Evolutionary conservation across 2,329 filamentous ascomycete genomes (phyloP), one percentile per base, ranked within the genome.

Genomic region (Eurotiales sp.): DNA sequence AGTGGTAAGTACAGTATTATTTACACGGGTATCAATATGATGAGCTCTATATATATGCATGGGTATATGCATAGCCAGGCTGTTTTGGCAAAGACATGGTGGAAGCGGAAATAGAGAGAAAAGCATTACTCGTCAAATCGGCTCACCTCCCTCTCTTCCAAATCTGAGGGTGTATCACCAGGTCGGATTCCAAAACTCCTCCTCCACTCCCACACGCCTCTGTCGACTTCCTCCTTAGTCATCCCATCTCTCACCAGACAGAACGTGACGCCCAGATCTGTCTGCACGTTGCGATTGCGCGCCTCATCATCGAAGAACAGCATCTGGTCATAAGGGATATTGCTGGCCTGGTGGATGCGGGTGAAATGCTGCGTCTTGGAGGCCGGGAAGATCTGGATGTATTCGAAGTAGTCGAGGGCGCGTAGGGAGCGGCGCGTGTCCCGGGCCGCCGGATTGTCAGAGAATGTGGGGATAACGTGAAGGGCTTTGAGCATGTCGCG

Each of bases 261-360:
- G 82, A 97, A 95, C 0, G 87, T 88, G 3, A 95, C 87, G 0
- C 91, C 91, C 45, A 96, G 63, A 41, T 79, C 74, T 1, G 66
- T 71, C 70, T 86, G 82, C 1, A 95, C 92, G 64, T 96, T 90
- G 52, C 82, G 77, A 64, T 97, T 97, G 55, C 92, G 75, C 47
- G 79, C 77, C 79, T 97, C 92, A 61, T 97, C 92, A 61, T 97
- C 92, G 59, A 97, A 97, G 69, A 97, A 97, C 29, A 97, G 68
- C 86, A 97, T 95, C 43, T 96, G 89, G 57, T 86, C 80, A 63
- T 83, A 95, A 5, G 75, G 72, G 2, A 96, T 69, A 1, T 83
- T 84, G 12, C 86, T 90, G 51, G 82, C 78, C 65, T 85, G 81
- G 8, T 86, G 81, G 59, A 97, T 75, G 4, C 80, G 76, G 62